Base-by-base conservation (phyloP, 2,329 filamentous ascomycete species). In the Thermothelomyces thermophilus region DNA sequence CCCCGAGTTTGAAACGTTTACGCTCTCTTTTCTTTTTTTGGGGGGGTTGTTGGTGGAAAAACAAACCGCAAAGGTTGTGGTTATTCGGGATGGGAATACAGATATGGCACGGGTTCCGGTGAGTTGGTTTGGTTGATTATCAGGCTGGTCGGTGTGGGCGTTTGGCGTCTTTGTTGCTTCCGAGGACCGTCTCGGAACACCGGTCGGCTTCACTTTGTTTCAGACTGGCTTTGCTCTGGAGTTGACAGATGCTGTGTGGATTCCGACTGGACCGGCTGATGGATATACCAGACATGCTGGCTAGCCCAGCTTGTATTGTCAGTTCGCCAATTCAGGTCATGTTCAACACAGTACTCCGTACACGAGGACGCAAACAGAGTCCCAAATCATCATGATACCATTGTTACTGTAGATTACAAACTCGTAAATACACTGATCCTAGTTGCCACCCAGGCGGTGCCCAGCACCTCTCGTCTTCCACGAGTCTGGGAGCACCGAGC, bases 401-500 rank as follows among this genome's bases (percentile, higher is more conserved):
- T 24, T n/a, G n/a, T 2, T 8, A 49, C 10, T 28, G 16, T 33
- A n/a, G 9, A 26, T 5, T 26, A 26, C 24, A 26, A n/a, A n/a
- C 14, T 35, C 13, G 33, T 35, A 35, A 5, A 26, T 16, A 35
- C 33, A 35, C 14, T 6, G 14, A 16, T 35, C 13, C 58, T 19
- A 57, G 22, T 67, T 66, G 74, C 56, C 58, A 31, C 83, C 83
- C 10, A 87, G 68, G 43, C 84, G 75, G 34, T 80, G 75, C 0
- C 84, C 84, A 6, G 73, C 65, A 1, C 84, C 84, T 56, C 82
- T 73, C 24, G 73, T 76, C 50, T 73, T 75, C 84, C 84, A 87
- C 2, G 80, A 75, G 51, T 83, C 77, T 0, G 81, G 79, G 17
- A 84, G 63, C 9, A 79, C 75, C 0, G 78, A 75, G 20, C 67